Percentiles rank a stretch among this genome's conserved stretches.
phyloP scores from a whole-genome alignment of 108 stramenopile species.

The Mediolabrus comicus region DNA sequence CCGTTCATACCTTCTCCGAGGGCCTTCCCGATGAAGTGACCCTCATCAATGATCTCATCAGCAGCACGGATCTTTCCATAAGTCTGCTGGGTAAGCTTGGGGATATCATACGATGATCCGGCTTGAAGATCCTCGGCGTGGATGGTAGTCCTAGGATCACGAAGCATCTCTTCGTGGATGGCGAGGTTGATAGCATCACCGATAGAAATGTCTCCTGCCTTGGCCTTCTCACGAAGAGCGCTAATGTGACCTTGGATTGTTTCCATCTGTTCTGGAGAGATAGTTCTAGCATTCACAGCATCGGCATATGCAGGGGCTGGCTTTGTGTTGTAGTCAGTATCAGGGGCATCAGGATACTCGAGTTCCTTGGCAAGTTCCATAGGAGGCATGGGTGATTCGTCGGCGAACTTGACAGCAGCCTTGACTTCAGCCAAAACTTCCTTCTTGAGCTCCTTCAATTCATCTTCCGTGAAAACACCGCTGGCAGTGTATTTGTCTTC shows the following conservation, averaged over 20 bases:
- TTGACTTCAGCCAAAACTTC: slow-evolving; percentile 84
- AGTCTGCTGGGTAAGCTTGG: slow-evolving; percentile 97
- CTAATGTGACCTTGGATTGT: slow-evolving; percentile 77
- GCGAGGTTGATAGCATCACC: slow-evolving; percentile 99
- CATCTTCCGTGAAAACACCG: slow-evolving; percentile 87
- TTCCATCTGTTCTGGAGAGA: slow-evolving; percentile 72
- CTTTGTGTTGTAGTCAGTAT: slow-evolving; percentile 93
- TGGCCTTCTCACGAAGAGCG: slow-evolving; percentile 76
- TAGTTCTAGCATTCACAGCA: slow-evolving; percentile 85
- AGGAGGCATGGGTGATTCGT: slow-evolving; percentile 90
- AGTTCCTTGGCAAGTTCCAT: slow-evolving; percentile 95
- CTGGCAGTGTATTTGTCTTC: slow-evolving; percentile 79
- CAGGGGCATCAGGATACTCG: slow-evolving; percentile 95
- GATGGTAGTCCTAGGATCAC: slow-evolving; percentile 97
- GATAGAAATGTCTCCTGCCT: slow-evolving; percentile 91
- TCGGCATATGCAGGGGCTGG: slow-evolving; percentile 80
- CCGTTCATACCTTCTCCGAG: slow-evolving; percentile 98
- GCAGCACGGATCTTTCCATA: slow-evolving; percentile 94
- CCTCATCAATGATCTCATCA: slow-evolving; percentile 99
- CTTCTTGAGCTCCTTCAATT: slow-evolving; percentile 84
- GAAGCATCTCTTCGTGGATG: slow-evolving; percentile 98
- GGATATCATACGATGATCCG: slow-evolving; percentile 97
- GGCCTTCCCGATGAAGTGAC: slow-evolving; percentile 99
- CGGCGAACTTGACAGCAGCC: slow-evolving; percentile 91
- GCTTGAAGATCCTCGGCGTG: slow-evolving; percentile 99